Conservation (phyloP, 2,329 filamentous ascomycete genomes). For the Cladosporium sp. region DNA sequence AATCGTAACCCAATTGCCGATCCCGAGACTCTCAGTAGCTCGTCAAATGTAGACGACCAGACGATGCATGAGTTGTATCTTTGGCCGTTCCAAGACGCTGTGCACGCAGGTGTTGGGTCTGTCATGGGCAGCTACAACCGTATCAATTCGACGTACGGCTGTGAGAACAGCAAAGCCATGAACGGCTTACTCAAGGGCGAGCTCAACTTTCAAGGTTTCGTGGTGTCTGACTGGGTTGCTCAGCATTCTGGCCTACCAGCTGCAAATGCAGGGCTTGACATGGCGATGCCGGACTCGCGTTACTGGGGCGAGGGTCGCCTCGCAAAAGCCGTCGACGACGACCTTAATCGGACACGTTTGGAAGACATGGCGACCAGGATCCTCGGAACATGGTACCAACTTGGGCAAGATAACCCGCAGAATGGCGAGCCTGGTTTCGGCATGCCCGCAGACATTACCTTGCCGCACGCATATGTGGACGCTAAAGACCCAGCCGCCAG, state of each 20-base stretch:
- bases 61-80: constrained; percentile 67
- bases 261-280: constrained; percentile 61
- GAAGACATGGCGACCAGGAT: constrained; percentile 57
- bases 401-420: constrained; percentile 48
- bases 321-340: constrained; percentile 55
- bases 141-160: constrained; percentile 50
- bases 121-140: constrained; percentile 35
- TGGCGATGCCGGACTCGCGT: constrained; percentile 58
- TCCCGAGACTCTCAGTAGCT: constrained; percentile 27
- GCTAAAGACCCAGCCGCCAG: constrained; percentile 50
- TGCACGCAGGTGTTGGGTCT: constrained; percentile 45
- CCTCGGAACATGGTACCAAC: constrained; percentile 54
- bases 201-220: constrained; percentile 66
- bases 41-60: constrained; percentile 57
- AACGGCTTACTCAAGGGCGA: constrained; percentile 71
- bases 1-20: constrained; percentile 42
- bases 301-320: constrained; percentile 41
- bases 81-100: constrained; percentile 50
- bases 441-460: constrained; percentile 47
- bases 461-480: constrained; percentile 52
- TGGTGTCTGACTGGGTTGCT: constrained; percentile 67
- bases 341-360: constrained; percentile 53
- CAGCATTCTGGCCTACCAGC: constrained; percentile 58
- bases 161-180: constrained; percentile 64
- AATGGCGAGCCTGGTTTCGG: constrained; percentile 41